Conservation (phyloP, 441 rosid species). For the Pelargonium exstipulatum region DNA sequence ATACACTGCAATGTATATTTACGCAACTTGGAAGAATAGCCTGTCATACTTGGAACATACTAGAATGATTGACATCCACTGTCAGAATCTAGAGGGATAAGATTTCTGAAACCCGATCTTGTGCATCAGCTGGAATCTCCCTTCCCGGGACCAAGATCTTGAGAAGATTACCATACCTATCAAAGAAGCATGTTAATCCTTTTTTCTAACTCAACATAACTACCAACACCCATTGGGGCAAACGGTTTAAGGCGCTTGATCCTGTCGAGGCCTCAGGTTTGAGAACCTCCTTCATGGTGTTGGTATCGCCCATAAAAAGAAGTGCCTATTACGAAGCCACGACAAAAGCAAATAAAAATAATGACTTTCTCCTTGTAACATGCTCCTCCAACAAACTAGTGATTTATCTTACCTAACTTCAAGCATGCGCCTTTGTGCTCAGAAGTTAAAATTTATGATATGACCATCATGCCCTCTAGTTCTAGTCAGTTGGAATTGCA, state of each 20-base stretch:
- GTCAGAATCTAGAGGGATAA: constrained; percentile 9
- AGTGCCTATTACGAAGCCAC: not conserved
- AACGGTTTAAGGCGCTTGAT: no score
- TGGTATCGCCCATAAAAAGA: no score
- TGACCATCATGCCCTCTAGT: not conserved
- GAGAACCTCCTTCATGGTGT: no score
- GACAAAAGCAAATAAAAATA: no score
- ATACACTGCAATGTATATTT: not conserved
- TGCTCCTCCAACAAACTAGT: not conserved
- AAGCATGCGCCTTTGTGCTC: not conserved
- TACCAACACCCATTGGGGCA: not conserved
- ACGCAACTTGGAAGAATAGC: no score
- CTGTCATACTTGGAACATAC: not conserved
- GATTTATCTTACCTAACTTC: not conserved
- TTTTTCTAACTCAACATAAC: constrained; percentile 4
- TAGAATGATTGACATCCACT: not conserved
- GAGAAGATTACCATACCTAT: constrained; percentile 59
- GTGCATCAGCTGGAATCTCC: constrained; percentile 70
- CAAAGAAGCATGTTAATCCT: not conserved
- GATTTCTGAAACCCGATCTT: constrained; percentile 43
- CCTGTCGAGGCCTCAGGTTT: no score
- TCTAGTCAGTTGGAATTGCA: not conserved
- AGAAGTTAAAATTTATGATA: not conserved
- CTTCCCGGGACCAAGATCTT: constrained; percentile 76
- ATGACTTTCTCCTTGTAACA: no score